These are phyloP conservation scores for Tuber magnatum DNA, from an alignment of 495 filamentous ascomycete species.

Conservation along the genomic window DNA sequence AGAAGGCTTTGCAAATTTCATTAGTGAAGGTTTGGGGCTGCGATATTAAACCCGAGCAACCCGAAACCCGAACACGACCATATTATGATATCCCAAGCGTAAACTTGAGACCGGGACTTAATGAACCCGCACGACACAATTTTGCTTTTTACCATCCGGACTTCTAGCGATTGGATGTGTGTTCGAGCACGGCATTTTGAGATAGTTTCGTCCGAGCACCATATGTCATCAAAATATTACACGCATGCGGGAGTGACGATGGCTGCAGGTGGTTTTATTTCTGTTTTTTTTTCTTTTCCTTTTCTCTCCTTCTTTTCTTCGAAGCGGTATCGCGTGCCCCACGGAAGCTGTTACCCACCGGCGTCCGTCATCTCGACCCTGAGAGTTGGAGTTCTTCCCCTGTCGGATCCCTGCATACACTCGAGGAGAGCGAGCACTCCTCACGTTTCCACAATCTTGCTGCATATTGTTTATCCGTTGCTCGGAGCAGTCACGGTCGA, in stretches of 20 bases:
- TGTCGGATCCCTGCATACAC: not conserved
- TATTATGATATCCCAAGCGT: not conserved
- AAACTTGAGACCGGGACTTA: not conserved
- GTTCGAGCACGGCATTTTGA: not conserved
- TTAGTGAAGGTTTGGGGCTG: not conserved
- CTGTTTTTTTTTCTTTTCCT: no score
- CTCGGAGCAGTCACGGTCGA: conserved; percentile 1
- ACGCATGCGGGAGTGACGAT: not conserved
- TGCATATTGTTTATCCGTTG: not conserved
- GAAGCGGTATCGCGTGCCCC: not conserved
- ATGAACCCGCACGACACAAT: not conserved
- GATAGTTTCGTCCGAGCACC: not conserved
- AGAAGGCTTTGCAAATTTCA: not conserved
- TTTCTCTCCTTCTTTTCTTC: not conserved
- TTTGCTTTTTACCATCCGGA: not conserved
- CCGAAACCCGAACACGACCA: not conserved
- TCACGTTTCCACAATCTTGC: not conserved
- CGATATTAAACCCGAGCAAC: not conserved
- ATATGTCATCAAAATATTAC: not conserved
- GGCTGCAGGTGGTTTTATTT: not conserved
- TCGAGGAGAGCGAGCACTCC: not conserved
- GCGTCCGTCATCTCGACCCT: not conserved
- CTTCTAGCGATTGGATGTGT: not conserved
- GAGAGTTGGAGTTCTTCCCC: not conserved
- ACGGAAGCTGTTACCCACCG: not conserved